Conservation (phyloP, 2,329 filamentous ascomycete genomes). For the Xylariales sp. region DNA sequence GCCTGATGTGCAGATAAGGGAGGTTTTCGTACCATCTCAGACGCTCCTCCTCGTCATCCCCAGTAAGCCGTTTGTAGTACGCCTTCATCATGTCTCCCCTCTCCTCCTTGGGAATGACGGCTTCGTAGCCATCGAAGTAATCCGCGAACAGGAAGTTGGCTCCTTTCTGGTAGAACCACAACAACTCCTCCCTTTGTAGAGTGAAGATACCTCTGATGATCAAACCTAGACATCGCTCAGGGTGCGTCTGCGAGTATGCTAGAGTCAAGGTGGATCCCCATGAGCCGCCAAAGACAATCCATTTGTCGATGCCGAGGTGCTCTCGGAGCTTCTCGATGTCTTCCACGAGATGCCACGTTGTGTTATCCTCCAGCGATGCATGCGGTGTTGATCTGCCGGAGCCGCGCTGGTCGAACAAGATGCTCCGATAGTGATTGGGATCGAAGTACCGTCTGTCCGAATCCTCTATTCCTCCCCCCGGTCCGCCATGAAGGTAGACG, state of each 20-base stretch:
- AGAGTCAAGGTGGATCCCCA: constrained; percentile 36
- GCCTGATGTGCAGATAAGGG: not conserved
- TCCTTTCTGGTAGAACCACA: constrained; percentile 28
- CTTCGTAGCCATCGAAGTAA: constrained; percentile 30
- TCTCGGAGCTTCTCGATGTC: constrained; percentile 34
- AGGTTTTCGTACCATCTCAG: constrained; percentile 19
- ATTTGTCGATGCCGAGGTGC: constrained; percentile 31
- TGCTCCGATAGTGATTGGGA: constrained; percentile 26
- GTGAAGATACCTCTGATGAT: constrained; percentile 32
- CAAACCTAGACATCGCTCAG: constrained; percentile 26
- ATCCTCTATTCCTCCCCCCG: constrained; percentile 31
- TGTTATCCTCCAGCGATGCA: constrained; percentile 32
- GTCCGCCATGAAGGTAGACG: constrained; percentile 40
- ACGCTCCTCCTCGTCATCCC: constrained; percentile 25
- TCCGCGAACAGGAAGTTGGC: constrained; percentile 33
- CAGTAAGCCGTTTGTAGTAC: constrained; percentile 36
- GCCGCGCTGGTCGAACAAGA: constrained; percentile 37
- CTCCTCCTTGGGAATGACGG: constrained; percentile 31
- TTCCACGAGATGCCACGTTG: constrained; percentile 30
- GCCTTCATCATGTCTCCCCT: constrained; percentile 28
- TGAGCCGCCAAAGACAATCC: constrained; percentile 36
- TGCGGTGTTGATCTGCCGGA: constrained; percentile 32
- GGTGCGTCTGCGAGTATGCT: constrained; percentile 33
- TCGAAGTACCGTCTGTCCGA: constrained; percentile 32
- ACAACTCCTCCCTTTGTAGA: constrained; percentile 30